phyloP scores from a whole-genome alignment of 108 stramenopile genomes.

The Nitzschia sp. region DNA sequence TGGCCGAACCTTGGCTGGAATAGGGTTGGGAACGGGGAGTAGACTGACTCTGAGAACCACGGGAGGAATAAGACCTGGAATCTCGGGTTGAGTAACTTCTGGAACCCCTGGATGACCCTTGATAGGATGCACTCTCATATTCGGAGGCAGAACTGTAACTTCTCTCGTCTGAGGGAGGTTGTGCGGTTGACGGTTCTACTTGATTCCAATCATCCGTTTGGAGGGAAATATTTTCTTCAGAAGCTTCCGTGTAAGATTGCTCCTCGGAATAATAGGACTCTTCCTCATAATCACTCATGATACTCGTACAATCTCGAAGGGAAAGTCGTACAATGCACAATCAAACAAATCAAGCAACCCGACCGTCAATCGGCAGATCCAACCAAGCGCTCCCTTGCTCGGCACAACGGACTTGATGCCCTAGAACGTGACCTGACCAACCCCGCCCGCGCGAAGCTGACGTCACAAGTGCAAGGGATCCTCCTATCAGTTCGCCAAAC shows the following conservation, averaged over 20 bases:
- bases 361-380: too few relatives aligned
- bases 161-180: neutral
- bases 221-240: neutral
- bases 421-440: too few relatives aligned
- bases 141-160: neutral
- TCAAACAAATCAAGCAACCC: too few relatives aligned
- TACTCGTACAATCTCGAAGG: too few relatives aligned
- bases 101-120: neutral
- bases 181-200: neutral
- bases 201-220: neutral
- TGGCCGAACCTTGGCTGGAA: neutral
- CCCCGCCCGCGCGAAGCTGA: too few relatives aligned
- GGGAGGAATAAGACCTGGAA: neutral
- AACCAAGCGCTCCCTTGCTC: too few relatives aligned
- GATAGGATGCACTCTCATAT: neutral
- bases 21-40: neutral
- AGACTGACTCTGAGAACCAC: slow-evolving; percentile 1
- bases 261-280: neutral
- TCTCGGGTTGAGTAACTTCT: slow-evolving; percentile 1
- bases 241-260: neutral
- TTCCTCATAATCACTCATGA: too few relatives aligned
- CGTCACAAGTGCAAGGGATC: too few relatives aligned
- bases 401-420: too few relatives aligned
- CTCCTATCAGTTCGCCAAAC: too few relatives aligned
- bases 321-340: too few relatives aligned